These are phyloP conservation scores for Closterium sp. DNA, from an alignment of 139 green algal genomes.

Conservation along the genomic window DNA sequence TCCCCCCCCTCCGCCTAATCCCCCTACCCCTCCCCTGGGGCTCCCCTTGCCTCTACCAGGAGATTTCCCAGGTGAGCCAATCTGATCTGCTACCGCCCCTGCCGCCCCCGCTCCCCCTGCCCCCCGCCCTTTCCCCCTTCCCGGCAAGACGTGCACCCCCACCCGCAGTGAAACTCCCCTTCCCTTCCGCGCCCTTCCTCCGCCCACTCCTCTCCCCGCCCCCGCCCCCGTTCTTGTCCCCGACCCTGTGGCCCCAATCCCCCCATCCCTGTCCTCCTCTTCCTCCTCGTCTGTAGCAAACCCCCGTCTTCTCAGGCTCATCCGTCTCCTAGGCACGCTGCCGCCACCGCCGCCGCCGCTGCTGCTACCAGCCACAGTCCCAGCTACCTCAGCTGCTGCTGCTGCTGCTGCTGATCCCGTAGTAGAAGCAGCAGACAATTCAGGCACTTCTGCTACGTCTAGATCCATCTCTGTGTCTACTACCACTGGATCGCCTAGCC, in stretches of 20 bases:
- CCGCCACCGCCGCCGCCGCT: not conserved
- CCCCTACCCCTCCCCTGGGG: not conserved
- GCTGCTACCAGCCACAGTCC: not conserved
- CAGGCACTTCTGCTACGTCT: not conserved
- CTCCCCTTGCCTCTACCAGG: not conserved
- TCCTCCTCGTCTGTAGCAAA: not conserved
- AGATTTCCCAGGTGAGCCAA: not conserved
- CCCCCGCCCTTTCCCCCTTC: not conserved
- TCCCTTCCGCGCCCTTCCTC: not conserved
- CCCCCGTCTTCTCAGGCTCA: not conserved
- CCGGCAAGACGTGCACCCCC: not conserved
- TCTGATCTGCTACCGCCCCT: not conserved
- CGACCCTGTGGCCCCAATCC: not conserved
- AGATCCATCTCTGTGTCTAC: not conserved
- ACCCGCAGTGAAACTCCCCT: not conserved
- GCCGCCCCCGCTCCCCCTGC: not conserved
- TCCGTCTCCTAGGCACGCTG: not conserved
- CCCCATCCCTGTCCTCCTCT: not conserved
- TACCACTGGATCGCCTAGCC: not conserved
- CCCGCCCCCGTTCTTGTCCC: not conserved
- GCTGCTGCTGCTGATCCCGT: not conserved
- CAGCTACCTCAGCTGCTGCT: conserved; percentile 8
- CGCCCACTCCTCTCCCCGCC: not conserved
- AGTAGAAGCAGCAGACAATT: not conserved
- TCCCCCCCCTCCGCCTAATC: not conserved